A percentile compares a stretch with the other conserved stretches of the same genome.
These are phyloP conservation scores for Dissophora globulifera DNA, from an alignment of 192 early-diverging fungal genomes.

Conservation along the genomic window DNA sequence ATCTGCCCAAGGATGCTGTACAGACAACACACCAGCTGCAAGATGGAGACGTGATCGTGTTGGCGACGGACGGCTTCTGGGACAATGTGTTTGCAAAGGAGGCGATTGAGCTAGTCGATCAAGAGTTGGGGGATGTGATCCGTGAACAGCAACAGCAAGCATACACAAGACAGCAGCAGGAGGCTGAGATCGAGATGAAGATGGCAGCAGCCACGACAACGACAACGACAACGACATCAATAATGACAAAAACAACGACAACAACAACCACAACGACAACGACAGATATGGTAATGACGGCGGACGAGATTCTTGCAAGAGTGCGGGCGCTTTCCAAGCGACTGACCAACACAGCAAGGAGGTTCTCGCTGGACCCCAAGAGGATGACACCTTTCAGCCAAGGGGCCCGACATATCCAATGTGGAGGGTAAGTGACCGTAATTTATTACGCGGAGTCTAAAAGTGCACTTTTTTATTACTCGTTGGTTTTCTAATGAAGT, in stretches of 20 bases:
- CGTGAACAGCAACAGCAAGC: slow-evolving; percentile 23
- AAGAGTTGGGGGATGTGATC: slow-evolving; percentile 52
- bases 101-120: slow-evolving; percentile 62
- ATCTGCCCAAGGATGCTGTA: slow-evolving; percentile 65
- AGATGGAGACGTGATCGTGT: slow-evolving; percentile 66
- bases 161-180: neutral
- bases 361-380: slow-evolving; percentile 56
- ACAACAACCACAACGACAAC: neutral
- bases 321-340: slow-evolving; percentile 59
- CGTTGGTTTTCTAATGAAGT: too few relatives aligned
- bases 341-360: slow-evolving; percentile 63
- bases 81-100: slow-evolving; percentile 69
- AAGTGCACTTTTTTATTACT: too few relatives aligned
- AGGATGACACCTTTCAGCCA: slow-evolving; percentile 63
- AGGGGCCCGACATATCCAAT: slow-evolving; percentile 51
- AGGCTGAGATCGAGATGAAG: neutral
- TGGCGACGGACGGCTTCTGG: slow-evolving; percentile 71
- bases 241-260: neutral
- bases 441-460: too few relatives aligned
- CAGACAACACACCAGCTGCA: slow-evolving; percentile 61
- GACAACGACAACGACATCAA: too few relatives aligned
- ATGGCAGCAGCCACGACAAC: neutral
- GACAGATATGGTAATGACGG: slow-evolving; percentile 1
- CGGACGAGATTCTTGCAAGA: slow-evolving; percentile 52
- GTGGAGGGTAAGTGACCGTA: slow-evolving; percentile 51